Evolutionary conservation across 306 rosid species (phyloP).

Genomic region (Trichosanthes truncata): DNA sequence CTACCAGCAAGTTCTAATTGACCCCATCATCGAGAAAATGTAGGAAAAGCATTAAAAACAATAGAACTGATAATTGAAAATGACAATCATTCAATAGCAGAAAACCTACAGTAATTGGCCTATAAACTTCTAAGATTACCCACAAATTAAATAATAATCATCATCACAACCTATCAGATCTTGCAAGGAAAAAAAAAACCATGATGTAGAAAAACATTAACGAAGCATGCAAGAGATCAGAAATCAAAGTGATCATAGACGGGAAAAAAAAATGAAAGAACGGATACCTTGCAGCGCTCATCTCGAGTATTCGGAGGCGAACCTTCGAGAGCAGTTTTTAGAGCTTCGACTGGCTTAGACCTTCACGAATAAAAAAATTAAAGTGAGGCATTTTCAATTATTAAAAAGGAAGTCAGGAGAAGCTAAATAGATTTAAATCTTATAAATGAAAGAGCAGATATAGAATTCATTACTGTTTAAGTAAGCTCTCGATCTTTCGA

Average conservation of each 20-base stretch:
- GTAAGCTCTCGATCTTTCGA: constrained; percentile 87
- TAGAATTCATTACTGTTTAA: constrained; percentile 49
- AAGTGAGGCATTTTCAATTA: neutral
- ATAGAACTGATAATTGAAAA: neutral
- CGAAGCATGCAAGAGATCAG: neutral
- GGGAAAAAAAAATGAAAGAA: neutral
- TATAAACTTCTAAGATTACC: neutral
- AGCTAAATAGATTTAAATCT: neutral
- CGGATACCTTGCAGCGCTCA: constrained; percentile 80
- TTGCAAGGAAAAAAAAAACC: neutral
- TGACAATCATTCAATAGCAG: neutral
- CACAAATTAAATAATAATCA: neutral
- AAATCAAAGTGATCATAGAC: neutral
- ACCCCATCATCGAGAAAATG: neutral
- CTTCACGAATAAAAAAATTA: constrained; percentile 24
- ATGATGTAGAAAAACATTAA: neutral
- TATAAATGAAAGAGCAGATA: neutral
- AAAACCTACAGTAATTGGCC: neutral
- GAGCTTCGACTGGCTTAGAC: constrained; percentile 77
- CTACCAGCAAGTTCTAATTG: neutral
- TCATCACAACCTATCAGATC: neutral
- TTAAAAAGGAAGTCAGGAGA: neutral
- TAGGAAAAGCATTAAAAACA: neutral
- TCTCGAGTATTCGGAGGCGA: constrained; percentile 73
- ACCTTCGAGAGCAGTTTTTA: constrained; percentile 96